phyloP scores from a whole-genome alignment of 164 flowering plant species.

The Cinnamomum chago region DNA sequence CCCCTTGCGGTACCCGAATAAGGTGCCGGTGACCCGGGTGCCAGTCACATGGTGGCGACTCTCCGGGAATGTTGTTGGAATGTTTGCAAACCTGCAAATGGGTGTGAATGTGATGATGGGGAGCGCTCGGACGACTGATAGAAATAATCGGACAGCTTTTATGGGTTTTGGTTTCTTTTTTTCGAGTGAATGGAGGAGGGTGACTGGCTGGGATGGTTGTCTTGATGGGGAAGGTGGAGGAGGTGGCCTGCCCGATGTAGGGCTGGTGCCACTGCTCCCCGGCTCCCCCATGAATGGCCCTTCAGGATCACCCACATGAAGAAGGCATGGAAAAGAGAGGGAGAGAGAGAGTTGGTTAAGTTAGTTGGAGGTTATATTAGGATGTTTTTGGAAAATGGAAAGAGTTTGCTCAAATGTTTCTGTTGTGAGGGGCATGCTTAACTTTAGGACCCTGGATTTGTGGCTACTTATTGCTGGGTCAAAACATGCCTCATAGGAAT shows the following conservation, averaged over 20 bases:
- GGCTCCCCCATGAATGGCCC: background rate
- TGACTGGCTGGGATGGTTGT: slow-evolving; percentile 9
- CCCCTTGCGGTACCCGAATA: slow-evolving; percentile 69
- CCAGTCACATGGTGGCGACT: slow-evolving; percentile 14
- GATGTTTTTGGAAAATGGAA: too few species aligned
- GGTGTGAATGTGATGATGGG: slow-evolving; percentile 49
- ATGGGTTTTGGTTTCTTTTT: slow-evolving; percentile 22
- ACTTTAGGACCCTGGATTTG: too few species aligned
- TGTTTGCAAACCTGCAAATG: slow-evolving; percentile 42
- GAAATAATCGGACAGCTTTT: slow-evolving; percentile 38
- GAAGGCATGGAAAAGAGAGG: background rate
- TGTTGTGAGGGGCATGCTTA: too few species aligned
- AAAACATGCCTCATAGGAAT: too few species aligned
- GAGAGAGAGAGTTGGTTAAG: background rate
- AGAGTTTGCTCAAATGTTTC: too few species aligned
- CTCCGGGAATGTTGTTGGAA: slow-evolving; percentile 18
- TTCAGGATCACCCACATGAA: background rate
- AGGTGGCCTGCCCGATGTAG: background rate
- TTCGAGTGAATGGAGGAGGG: slow-evolving; percentile 42
- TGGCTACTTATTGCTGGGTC: too few species aligned
- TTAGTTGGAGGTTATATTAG: background rate
- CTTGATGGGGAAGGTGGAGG: slow-evolving; percentile 4
- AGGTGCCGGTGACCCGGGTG: slow-evolving; percentile 55
- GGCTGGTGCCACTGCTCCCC: background rate
- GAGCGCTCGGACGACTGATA: slow-evolving; percentile 54